These are phyloP conservation scores for Gnomoniopsis smithogilvyi DNA, from an alignment of 2,329 filamentous ascomycete species.

Conservation along the genomic window DNA sequence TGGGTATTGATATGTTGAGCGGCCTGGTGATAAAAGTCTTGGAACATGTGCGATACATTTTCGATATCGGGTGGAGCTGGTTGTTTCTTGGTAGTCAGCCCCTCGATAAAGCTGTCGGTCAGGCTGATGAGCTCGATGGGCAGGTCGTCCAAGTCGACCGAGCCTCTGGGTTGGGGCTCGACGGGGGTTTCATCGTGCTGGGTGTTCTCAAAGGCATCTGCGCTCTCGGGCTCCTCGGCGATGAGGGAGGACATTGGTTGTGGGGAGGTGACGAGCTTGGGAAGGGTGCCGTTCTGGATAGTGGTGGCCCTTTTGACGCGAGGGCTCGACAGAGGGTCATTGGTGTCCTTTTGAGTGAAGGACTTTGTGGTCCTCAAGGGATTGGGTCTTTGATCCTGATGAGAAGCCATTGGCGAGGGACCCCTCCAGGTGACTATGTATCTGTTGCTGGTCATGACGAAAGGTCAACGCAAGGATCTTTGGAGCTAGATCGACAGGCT, in stretches of 20 bases:
- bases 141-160: slow-evolving; percentile 79
- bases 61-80: slow-evolving; percentile 80
- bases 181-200: slow-evolving; percentile 41
- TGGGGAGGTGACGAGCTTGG: slow-evolving; percentile 19
- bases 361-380: slow-evolving; percentile 28
- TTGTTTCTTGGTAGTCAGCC: slow-evolving; percentile 82
- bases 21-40: slow-evolving; percentile 86
- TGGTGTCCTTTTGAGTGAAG: slow-evolving; percentile 20
- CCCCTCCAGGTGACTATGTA: slow-evolving; percentile 22
- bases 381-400: slow-evolving; percentile 18
- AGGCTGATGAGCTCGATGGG: slow-evolving; percentile 91
- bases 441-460: slow-evolving; percentile 26
- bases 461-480: slow-evolving; percentile 15
- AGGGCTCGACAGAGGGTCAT: slow-evolving; percentile 16
- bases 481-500: neutral
- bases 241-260: slow-evolving; percentile 8
- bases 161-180: slow-evolving; percentile 45
- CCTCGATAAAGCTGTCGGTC: slow-evolving; percentile 91
- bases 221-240: slow-evolving; percentile 26
- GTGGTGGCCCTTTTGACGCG: slow-evolving; percentile 45
- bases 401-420: slow-evolving; percentile 12
- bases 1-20: slow-evolving; percentile 83
- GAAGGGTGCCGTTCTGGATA: slow-evolving; percentile 36
- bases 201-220: slow-evolving; percentile 49
- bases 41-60: slow-evolving; percentile 79